Percentiles rank a stretch among this genome's conserved stretches.
These are phyloP conservation scores for Hibiscus mutabilis DNA, from an alignment of 345 rosid species.

Conservation along the genomic window DNA sequence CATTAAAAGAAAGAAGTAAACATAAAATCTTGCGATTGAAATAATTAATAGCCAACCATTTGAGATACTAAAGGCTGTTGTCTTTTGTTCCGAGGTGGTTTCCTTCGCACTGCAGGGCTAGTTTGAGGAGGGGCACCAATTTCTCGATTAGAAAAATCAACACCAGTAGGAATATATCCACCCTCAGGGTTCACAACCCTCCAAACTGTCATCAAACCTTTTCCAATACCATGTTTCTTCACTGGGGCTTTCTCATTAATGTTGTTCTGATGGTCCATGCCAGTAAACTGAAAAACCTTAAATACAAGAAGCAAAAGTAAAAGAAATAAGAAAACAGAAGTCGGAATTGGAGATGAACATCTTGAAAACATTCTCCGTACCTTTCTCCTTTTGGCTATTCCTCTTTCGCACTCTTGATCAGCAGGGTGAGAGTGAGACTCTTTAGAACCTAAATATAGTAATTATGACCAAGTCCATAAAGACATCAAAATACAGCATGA, in stretches of 20 bases:
- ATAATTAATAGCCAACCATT: constrained; percentile 40
- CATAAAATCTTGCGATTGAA: background rate
- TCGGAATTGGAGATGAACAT: constrained; percentile 1
- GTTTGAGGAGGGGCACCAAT: constrained; percentile 15
- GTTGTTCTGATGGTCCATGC: constrained; percentile 18
- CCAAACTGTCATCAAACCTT: constrained; percentile 95
- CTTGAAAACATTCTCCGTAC: constrained; percentile 27
- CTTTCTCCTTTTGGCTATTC: constrained; percentile 58
- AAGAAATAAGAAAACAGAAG: background rate
- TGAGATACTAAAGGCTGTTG: constrained; percentile 38
- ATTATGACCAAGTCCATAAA: constrained; percentile 1
- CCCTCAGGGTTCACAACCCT: constrained; percentile 56
- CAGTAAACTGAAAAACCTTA: constrained; percentile 27
- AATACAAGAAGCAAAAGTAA: constrained; percentile 11
- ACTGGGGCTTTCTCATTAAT: constrained; percentile 22
- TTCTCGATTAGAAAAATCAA: constrained; percentile 31
- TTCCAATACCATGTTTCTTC: constrained; percentile 90
- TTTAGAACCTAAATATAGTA: constrained; percentile 38
- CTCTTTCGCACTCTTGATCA: constrained; percentile 32
- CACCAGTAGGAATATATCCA: constrained; percentile 46
- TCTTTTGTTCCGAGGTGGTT: constrained; percentile 31
- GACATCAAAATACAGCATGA: background rate
- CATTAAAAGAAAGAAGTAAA: background rate
- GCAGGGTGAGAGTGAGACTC: constrained; percentile 20
- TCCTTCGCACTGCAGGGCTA: constrained; percentile 24